Evolutionary conservation across 495 filamentous ascomycete genomes (phyloP).

Genomic region (Lasiosphaeria hispida): DNA sequence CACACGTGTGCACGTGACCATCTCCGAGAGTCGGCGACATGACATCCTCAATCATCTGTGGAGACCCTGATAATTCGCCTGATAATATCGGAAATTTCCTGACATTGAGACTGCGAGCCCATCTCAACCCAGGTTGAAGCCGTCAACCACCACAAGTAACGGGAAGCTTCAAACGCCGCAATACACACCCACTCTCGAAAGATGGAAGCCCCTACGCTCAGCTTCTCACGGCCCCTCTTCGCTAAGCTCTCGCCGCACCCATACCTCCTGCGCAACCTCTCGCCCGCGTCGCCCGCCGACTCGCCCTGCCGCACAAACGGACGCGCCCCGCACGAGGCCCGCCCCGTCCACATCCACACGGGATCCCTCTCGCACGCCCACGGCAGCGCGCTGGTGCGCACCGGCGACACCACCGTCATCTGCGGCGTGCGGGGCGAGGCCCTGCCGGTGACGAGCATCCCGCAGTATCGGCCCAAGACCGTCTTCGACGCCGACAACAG

Average conservation of each 20-base stretch:
- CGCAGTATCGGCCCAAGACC: constrained; percentile 52
- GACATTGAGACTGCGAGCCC: too few species aligned
- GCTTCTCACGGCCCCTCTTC: constrained; percentile 77
- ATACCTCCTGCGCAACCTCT: constrained; percentile 85
- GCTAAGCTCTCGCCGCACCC: constrained; percentile 85
- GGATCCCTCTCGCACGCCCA: constrained; percentile 81
- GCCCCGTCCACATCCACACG: constrained; percentile 68
- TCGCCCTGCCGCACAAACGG: constrained; percentile 71
- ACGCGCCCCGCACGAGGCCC: constrained; percentile 65
- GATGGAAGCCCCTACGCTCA: constrained; percentile 46
- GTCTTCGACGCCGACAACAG: constrained; percentile 21
- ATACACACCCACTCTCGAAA: neutral
- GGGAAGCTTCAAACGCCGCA: too few species aligned
- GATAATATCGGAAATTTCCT: too few species aligned
- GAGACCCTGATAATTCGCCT: too few species aligned
- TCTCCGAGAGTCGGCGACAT: too few species aligned
- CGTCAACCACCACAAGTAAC: too few species aligned
- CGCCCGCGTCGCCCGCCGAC: constrained; percentile 52
- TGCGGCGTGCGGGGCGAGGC: constrained; percentile 88
- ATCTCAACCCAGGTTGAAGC: too few species aligned
- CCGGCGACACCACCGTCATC: constrained; percentile 86
- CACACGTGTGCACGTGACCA: too few species aligned
- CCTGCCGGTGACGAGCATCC: constrained; percentile 66
- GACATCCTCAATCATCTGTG: too few species aligned
- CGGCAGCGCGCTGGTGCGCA: constrained; percentile 81